Evolutionary conservation across 257 asterid species (phyloP).

Genomic region (Solanum lignicaule): DNA sequence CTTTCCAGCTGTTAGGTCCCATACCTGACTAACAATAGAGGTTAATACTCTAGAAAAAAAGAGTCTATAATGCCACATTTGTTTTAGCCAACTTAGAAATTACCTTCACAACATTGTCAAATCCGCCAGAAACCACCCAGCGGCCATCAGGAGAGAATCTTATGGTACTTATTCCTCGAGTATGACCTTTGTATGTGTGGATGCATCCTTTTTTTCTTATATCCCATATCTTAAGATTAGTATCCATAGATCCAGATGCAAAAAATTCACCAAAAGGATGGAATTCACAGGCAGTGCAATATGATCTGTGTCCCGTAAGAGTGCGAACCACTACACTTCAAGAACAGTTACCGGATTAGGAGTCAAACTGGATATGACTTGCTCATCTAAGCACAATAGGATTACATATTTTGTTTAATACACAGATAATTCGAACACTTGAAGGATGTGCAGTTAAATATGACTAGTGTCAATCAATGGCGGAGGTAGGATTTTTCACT

Average conservation of each 20-base stretch:
- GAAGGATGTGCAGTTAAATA: neutral
- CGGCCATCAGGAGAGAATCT: conserved; percentile 99
- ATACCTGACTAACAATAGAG: conserved; percentile 44
- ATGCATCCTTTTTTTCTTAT: conserved; percentile 98
- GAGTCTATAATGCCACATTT: neutral
- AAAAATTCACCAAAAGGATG: conserved; percentile 98
- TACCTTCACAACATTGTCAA: conserved; percentile 94
- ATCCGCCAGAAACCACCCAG: conserved; percentile 99
- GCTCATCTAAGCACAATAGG: neutral
- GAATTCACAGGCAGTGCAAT: conserved; percentile 91
- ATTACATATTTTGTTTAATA: neutral
- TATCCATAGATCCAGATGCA: conserved; percentile 99
- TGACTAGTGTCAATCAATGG: neutral
- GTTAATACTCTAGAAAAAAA: conserved; percentile 4
- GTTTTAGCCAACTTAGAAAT: conserved; percentile 1
- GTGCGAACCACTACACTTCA: conserved; percentile 90
- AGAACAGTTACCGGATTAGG: conserved; percentile 33
- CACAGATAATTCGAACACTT: neutral
- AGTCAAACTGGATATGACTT: conserved; percentile 1
- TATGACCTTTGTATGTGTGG: conserved; percentile 93
- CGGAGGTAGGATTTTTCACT: neutral
- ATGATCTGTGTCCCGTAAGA: conserved; percentile 95
- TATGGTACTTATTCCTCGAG: conserved; percentile 88
- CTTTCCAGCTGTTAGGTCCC: conserved; percentile 99
- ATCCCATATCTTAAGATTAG: conserved; percentile 95